Evolutionary conservation across 2,329 filamentous ascomycete genomes (phyloP), one percentile per base, ranked within the genome.

Genomic region (Colletotrichum cuscutae): DNA sequence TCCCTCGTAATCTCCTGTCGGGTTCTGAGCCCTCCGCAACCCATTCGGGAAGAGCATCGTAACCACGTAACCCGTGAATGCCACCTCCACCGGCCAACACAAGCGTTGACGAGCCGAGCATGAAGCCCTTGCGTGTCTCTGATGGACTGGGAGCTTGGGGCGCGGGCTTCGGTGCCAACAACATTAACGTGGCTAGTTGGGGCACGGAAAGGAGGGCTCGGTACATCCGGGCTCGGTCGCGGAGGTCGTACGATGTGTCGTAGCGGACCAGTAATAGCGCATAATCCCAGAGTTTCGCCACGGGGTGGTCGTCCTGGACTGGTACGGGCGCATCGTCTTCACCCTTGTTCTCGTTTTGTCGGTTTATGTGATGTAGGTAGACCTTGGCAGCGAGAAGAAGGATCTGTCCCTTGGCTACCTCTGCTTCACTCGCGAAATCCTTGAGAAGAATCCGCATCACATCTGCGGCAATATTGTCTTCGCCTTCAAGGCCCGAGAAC

Each of bases 351-450:
- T 89, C 83, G 75, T 86, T 84, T 78, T 90, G 87, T 73, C 89
- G 88, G 78, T 95, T 95, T 52, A 98, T 83, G 79, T 97, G 91
- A 78, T 98, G 95, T 19, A 98, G 88, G 79, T 98, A 98, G 1
- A 98, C 95, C 80, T 98, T 98, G n/a, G 97, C 96, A 7, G 94
- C 97, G 3, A 99, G 88, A 1, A 99, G 87, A 19, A 99, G 88
- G 75, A 98, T 97, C 81, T 99, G 97, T 71, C 95, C 89, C 81
- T 97, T 98, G 13, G 95, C 95, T 32, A 92, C 87, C 79, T 98
- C 95, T 1, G 92, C 91, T 83, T 99, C 97, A 74, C 92, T 91
- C 1, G 91, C 87, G 79, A 98, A 99, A 22, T 92, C 93, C 80
- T 95, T 96, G 57, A 95, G 89, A 2, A 99, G 85, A 56, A 98